These are phyloP conservation scores for Physcia stellaris DNA, from an alignment of 495 filamentous ascomycete genomes.

Conservation along the genomic window DNA sequence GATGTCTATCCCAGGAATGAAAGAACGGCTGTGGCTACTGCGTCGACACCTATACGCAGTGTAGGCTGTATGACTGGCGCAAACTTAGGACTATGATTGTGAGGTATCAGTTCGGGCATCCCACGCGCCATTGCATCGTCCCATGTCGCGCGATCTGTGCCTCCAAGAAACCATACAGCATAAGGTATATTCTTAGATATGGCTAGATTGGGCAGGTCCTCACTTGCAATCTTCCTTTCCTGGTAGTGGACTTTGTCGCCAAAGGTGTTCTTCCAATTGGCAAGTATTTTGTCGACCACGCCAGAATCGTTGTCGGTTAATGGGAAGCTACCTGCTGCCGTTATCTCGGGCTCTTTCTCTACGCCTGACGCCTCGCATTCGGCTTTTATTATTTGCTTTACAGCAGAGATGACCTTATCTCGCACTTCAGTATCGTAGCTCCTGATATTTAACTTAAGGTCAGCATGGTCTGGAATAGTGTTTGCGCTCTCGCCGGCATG, in stretches of 20 bases:
- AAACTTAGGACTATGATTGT: conserved; percentile 46
- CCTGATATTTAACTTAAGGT: conserved; percentile 37
- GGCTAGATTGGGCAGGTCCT: conserved; percentile 45
- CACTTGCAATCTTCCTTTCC: conserved; percentile 26
- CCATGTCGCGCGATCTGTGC: conserved; percentile 30
- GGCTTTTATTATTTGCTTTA: conserved; percentile 38
- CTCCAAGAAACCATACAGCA: conserved; percentile 45
- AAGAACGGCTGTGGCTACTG: conserved; percentile 36
- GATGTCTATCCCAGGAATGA: conserved; percentile 29
- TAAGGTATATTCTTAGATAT: conserved; percentile 36
- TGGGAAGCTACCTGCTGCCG: conserved; percentile 26
- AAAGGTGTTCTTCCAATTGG: too few relatives aligned
- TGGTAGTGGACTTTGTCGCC: conserved; percentile 15
- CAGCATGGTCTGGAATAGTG: conserved; percentile 35
- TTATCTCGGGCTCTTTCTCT: conserved; percentile 26
- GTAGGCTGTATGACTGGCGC: conserved; percentile 46
- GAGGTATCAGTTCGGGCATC: conserved; percentile 26
- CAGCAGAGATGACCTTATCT: conserved; percentile 26
- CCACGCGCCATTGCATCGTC: conserved; percentile 34
- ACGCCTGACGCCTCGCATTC: conserved; percentile 35
- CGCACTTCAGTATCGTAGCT: conserved; percentile 26
- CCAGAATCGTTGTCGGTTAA: conserved; percentile 43
- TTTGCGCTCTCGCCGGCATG: conserved; percentile 39
- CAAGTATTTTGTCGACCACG: conserved; percentile 19
- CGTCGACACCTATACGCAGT: conserved; percentile 38